Percentiles rank a stretch among this genome's conserved stretches.
Conservation (phyloP, 2,329 filamentous ascomycete species). For the Phialocephala subalpina region DNA sequence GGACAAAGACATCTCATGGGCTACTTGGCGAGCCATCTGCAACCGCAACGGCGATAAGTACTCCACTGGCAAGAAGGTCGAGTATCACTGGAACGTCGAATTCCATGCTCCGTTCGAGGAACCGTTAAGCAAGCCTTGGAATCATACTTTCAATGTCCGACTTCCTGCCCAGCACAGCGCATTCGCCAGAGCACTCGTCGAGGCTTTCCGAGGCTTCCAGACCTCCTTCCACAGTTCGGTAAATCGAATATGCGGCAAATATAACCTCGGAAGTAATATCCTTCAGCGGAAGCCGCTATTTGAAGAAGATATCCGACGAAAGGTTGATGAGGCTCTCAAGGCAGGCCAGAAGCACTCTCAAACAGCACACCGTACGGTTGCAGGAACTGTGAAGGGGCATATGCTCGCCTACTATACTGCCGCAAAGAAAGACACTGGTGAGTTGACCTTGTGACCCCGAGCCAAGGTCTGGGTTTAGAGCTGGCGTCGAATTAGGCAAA, state of each 20-base stretch:
- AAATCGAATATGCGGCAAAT: neutral
- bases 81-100: conserved; percentile 7
- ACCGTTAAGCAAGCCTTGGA: conserved; percentile 3
- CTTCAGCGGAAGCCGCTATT: neutral
- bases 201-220: neutral
- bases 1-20: neutral
- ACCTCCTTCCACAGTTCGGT: neutral
- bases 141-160: neutral
- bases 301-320: neutral
- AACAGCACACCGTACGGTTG: neutral
- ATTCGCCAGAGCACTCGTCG: neutral
- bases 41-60: neutral
- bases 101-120: neutral
- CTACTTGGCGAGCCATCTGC: conserved; percentile 12
- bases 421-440: neutral
- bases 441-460: too few species aligned
- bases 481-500: neutral
- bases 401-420: neutral
- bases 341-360: neutral
- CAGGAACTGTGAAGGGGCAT: neutral
- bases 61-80: neutral
- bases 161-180: neutral
- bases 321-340: neutral
- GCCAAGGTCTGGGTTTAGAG: too few species aligned
- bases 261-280: neutral